phyloP scores from a whole-genome alignment of 176 grass and related monocot species.

The Oryza meridionalis region DNA sequence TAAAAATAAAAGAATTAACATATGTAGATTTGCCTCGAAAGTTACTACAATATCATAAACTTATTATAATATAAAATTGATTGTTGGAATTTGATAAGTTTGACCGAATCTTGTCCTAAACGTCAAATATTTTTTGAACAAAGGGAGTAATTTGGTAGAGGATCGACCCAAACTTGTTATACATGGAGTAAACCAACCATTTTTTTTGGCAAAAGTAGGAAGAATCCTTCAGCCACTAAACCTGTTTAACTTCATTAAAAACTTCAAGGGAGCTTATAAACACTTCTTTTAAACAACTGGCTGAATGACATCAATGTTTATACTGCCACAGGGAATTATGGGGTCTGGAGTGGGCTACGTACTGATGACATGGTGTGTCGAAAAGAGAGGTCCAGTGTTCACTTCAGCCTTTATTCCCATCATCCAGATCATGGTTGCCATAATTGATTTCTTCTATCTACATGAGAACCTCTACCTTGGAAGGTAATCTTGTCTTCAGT shows the following conservation, averaged over 20 bases:
- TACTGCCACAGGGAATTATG: constrained; percentile 64
- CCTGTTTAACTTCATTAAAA: not conserved
- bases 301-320: not conserved
- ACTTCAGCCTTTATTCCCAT: constrained; percentile 89
- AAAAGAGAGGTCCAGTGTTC: constrained; percentile 91
- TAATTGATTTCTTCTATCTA: constrained; percentile 80
- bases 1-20: no score
- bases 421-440: constrained; percentile 90
- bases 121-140: no score
- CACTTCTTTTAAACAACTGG: not conserved
- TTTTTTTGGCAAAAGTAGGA: constrained; percentile 12
- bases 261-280: not conserved
- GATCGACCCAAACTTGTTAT: not conserved
- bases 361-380: constrained; percentile 94
- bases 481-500: constrained; percentile 54
- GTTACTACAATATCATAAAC: no score
- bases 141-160: not conserved
- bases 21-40: no score
- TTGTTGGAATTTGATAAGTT: no score
- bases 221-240: constrained; percentile 11
- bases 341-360: constrained; percentile 85
- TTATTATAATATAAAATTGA: no score
- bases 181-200: not conserved
- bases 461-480: constrained; percentile 85
- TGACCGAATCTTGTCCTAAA: no score